phyloP scores from a whole-genome alignment of 1,139 yeast species.

The Pichia sp. region DNA sequence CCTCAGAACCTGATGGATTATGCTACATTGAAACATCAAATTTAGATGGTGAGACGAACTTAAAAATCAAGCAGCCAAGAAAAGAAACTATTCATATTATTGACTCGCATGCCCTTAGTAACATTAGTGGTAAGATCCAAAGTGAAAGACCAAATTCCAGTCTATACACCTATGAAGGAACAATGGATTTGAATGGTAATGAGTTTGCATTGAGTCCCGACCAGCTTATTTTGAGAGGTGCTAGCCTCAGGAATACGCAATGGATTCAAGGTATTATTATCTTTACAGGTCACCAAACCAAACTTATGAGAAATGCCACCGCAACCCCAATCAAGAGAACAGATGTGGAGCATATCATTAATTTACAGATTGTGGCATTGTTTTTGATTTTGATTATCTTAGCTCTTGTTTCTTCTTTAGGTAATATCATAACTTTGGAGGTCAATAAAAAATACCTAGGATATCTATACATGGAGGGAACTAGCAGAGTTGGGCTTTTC shows the following conservation, averaged over 20 bases:
- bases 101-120: conserved; percentile 54
- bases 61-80: conserved; percentile 86
- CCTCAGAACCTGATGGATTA: conserved; percentile 96
- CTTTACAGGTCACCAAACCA: conserved; percentile 97
- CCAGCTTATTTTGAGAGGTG: conserved; percentile 88
- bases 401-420: conserved; percentile 74
- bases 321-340: conserved; percentile 97
- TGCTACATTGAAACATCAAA: conserved; percentile 98
- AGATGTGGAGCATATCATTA: conserved; percentile 92
- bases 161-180: conserved; percentile 91
- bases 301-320: conserved; percentile 96
- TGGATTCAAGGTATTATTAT: conserved; percentile 94
- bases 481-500: conserved; percentile 58
- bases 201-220: conserved; percentile 79
- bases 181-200: conserved; percentile 50
- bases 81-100: conserved; percentile 71
- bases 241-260: conserved; percentile 86
- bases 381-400: conserved; percentile 72
- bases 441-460: conserved; percentile 46
- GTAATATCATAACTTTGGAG: conserved; percentile 70
- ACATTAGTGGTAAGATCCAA: conserved; percentile 48
- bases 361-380: conserved; percentile 81
- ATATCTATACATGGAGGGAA: conserved; percentile 64
- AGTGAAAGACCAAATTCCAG: conserved; percentile 96
- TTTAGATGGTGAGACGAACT: conserved; percentile 94